These are phyloP conservation scores for Corrigiola litoralis DNA, from an alignment of 179 eudicot species.

Conservation along the genomic window DNA sequence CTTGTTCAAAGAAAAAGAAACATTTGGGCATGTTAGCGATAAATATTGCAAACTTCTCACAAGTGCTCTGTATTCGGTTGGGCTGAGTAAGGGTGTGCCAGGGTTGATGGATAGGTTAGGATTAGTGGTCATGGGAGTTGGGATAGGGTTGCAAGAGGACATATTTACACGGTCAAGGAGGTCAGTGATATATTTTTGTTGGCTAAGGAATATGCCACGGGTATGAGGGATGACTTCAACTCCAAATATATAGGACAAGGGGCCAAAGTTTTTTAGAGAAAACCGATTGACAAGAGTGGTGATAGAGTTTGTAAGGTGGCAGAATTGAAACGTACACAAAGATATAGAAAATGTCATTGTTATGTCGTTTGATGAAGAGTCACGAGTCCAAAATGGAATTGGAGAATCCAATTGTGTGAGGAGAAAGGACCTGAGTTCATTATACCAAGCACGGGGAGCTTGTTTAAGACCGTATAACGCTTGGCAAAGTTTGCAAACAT, in stretches of 20 bases:
- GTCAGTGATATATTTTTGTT: background rate
- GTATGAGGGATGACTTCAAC: background rate
- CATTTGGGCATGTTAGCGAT: background rate
- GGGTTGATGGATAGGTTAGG: no score
- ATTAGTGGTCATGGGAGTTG: background rate
- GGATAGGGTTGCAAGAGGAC: background rate
- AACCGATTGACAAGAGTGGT: background rate
- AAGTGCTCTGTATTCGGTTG: background rate
- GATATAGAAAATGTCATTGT: background rate
- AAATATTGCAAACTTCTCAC: background rate
- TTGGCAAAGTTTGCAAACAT: background rate
- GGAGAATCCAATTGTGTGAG: background rate
- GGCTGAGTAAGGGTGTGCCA: background rate
- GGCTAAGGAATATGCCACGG: background rate
- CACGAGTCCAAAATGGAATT: background rate
- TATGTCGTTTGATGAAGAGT: background rate
- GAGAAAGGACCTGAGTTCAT: background rate
- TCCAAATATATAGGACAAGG: background rate
- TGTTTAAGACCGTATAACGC: background rate
- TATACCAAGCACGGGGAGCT: background rate
- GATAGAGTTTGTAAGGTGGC: background rate
- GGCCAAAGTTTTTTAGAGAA: background rate
- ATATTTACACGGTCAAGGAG: background rate
- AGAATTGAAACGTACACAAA: background rate
- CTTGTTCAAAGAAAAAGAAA: background rate